Evolutionary conservation across 2,329 filamentous ascomycete species (phyloP), one percentile per base, ranked within the genome.

Genomic region (Fusarium mangiferae): DNA sequence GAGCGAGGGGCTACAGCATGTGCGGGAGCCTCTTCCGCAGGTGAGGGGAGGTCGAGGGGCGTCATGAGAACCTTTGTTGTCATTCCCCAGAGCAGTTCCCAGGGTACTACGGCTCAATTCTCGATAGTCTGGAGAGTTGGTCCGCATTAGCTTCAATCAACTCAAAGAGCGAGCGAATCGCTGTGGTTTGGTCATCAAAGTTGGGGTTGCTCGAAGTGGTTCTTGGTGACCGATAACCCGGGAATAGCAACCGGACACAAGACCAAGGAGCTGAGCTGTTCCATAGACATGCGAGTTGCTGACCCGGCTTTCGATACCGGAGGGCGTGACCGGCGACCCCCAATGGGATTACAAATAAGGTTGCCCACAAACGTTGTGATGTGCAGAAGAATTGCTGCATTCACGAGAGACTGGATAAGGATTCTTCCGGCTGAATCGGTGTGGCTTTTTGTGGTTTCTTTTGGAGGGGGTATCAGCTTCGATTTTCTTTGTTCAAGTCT

Each of bases 401-500:
- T 72, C 45, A 56, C 54, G 30, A 57, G 24, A 13, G 39, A 41
- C 41, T 60, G 75, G 68, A 65, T 72, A 78, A 75, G 75, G 59
- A 64, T 74, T 76, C 72, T 73, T 45, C 72, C 75, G 66, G 64
- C 30, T 51, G 66, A 59, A 35, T 55, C 52, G 46, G 54, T 35
- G 66, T 57, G 42, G 62, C 54, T 59, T 62, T 48, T 67, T 46
- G 30, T 68, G 44, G 46, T 41, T 64, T 39, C 56, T 58, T 58
- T 49, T 51, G n/a, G n/a, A 51, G 66, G 55, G 66, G 70, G 71
- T 74, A 72, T 72, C 63, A 75, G 51, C 60, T 75, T 73, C 60
- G 62, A 72, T 60, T 64, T 59, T 73, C 65, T 66, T 41, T 54
- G 61, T 66, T 89, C 87, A 96, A 77, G 93, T 94, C 84, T 99